phyloP scores from a whole-genome alignment of 495 filamentous ascomycete species.

The Xylaria longipes region DNA sequence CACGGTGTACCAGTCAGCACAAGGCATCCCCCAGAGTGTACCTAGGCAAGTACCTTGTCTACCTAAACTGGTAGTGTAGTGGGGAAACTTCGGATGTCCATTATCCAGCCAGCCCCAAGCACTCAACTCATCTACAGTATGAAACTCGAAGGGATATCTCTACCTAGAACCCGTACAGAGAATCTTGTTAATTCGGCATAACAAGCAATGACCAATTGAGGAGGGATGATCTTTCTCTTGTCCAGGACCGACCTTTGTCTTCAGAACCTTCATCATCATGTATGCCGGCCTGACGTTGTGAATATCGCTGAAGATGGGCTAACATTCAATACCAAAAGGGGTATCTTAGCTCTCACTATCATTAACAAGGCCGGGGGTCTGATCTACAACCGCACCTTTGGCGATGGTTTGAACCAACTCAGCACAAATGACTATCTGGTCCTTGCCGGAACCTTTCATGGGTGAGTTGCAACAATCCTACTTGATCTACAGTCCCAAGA shows the following conservation, averaged over 20 bases:
- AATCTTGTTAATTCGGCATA: neutral
- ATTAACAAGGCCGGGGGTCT: slow-evolving; percentile 98
- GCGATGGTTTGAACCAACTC: slow-evolving; percentile 80
- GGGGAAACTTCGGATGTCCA: slow-evolving; percentile 19
- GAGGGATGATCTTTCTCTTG: neutral
- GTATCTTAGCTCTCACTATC: slow-evolving; percentile 90
- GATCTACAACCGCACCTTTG: slow-evolving; percentile 93
- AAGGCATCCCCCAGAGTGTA: too few species aligned
- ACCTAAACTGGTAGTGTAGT: too few species aligned
- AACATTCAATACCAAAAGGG: slow-evolving; percentile 60
- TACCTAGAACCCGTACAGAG: neutral
- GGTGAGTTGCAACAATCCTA: slow-evolving; percentile 54
- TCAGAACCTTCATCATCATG: slow-evolving; percentile 22
- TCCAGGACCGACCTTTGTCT: neutral
- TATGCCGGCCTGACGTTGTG: neutral
- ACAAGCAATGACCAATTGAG: slow-evolving; percentile 8
- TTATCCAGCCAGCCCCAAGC: neutral
- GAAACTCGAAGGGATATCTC: neutral
- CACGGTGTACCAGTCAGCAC: too few species aligned
- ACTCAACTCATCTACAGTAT: neutral
- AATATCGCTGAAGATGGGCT: slow-evolving; percentile 19
- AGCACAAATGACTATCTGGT: slow-evolving; percentile 94
- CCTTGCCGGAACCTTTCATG: slow-evolving; percentile 97
- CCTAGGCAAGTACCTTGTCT: too few species aligned
- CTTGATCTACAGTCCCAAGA: slow-evolving; percentile 10